These are phyloP conservation scores for Annulohypoxylon bovei DNA, from an alignment of 495 filamentous ascomycete genomes.

Conservation along the genomic window DNA sequence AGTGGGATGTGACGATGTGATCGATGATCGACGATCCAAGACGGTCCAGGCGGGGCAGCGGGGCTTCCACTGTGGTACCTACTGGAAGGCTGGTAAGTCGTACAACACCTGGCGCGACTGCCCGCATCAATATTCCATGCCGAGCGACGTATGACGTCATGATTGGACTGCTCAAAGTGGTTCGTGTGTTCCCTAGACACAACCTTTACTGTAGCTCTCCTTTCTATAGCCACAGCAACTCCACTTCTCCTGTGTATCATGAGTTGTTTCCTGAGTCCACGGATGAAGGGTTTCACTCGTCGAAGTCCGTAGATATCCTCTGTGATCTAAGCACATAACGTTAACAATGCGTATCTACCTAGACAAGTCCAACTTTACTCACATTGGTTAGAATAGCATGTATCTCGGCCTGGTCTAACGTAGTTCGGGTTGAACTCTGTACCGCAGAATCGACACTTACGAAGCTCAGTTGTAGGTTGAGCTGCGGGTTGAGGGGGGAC, in stretches of 20 bases:
- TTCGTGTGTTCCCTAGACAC: slow-evolving; percentile 1
- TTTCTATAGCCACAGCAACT: neutral
- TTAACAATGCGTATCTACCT: neutral
- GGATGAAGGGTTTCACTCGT: neutral
- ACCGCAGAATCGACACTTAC: neutral
- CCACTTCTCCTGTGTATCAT: neutral
- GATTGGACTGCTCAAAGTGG: neutral
- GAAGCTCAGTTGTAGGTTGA: neutral
- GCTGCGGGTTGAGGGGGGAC: neutral
- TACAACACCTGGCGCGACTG: neutral
- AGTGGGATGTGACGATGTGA: neutral
- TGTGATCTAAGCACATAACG: neutral
- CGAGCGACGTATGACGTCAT: neutral
- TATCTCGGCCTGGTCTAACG: neutral
- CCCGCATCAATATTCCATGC: neutral
- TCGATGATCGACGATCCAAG: neutral
- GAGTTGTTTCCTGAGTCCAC: neutral
- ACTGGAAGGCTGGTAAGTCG: neutral
- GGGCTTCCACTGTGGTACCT: neutral
- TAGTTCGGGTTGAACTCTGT: neutral
- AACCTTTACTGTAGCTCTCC: neutral
- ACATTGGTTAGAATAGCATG: neutral
- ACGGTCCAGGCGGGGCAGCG: neutral
- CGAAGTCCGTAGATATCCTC: neutral
- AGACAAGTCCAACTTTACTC: neutral